Conservation (phyloP, 768 basidiomycete genomes). For the Melanogaster broomeanus region DNA sequence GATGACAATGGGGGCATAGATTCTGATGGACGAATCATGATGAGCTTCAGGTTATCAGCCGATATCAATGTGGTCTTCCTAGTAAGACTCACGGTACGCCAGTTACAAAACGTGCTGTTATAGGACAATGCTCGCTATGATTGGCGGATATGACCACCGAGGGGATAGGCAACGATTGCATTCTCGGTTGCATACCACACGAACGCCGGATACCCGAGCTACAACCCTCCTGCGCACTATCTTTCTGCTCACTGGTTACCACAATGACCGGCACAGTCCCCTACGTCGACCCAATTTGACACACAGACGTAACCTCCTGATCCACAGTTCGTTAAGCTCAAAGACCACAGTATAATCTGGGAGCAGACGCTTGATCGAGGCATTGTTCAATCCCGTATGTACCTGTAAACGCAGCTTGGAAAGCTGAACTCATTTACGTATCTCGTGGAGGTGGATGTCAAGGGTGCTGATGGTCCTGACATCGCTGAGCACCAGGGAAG, state of each 20-base stretch:
- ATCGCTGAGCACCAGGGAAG: neutral
- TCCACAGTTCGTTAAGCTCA: slow-evolving; percentile 50
- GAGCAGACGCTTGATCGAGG: slow-evolving; percentile 71
- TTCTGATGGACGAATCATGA: no score
- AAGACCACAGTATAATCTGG: slow-evolving; percentile 68
- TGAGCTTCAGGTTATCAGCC: no score
- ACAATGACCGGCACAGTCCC: slow-evolving; percentile 4
- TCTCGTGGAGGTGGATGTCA: slow-evolving; percentile 29
- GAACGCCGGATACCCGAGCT: slow-evolving; percentile 2
- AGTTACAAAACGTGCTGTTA: slow-evolving; percentile 73
- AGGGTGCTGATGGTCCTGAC: slow-evolving; percentile 13
- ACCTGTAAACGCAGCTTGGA: slow-evolving; percentile 36
- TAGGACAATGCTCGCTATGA: slow-evolving; percentile 14
- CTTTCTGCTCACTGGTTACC: slow-evolving; percentile 31
- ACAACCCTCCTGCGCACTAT: slow-evolving; percentile 13
- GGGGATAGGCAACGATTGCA: neutral
- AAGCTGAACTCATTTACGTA: slow-evolving; percentile 39
- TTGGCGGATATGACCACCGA: neutral
- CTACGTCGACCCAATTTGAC: neutral
- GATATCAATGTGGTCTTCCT: slow-evolving; percentile 72
- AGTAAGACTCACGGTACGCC: slow-evolving; percentile 59
- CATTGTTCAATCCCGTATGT: slow-evolving; percentile 79
- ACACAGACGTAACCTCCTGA: neutral
- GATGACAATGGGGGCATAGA: no score
- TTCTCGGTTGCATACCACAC: slow-evolving; percentile 9